A percentile compares a stretch with the other conserved stretches of the same genome.
Evolutionary conservation across 192 early-diverging fungal genomes (phyloP).

Genomic region (Haplosporangium gracile): DNA sequence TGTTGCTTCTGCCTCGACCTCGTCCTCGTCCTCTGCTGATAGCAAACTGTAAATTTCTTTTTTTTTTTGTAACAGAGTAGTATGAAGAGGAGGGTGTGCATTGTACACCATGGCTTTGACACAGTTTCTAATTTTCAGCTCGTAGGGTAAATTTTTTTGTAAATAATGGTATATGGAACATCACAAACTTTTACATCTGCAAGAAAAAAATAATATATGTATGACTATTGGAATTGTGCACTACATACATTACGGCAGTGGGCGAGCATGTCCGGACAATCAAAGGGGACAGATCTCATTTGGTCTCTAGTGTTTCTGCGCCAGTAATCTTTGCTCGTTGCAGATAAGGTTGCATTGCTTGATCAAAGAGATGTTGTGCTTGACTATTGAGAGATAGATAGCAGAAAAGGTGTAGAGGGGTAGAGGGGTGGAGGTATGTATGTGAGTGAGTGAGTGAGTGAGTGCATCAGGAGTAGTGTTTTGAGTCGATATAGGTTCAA

Average conservation of each 20-base stretch:
- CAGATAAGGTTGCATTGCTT: not conserved
- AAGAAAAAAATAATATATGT: too few relatives aligned
- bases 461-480: too few relatives aligned
- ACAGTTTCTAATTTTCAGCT: too few relatives aligned
- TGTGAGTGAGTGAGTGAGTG: too few relatives aligned
- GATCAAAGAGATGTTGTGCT: not conserved
- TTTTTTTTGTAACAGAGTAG: not conserved
- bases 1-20: not conserved
- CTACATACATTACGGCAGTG: too few relatives aligned
- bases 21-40: constrained; percentile 4
- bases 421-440: not conserved
- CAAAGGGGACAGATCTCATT: not conserved
- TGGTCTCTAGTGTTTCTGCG: not conserved
- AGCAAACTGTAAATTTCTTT: constrained; percentile 35
- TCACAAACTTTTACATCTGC: too few relatives aligned
- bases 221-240: too few relatives aligned
- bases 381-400: not conserved
- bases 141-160: too few relatives aligned
- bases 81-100: too few relatives aligned
- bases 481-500: too few relatives aligned
- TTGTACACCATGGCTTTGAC: not conserved
- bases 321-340: not conserved
- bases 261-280: not conserved
- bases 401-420: too few relatives aligned
- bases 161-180: too few relatives aligned